Conservation (phyloP, 2,329 filamentous ascomycete genomes). For the Grosmannia serpens region DNA sequence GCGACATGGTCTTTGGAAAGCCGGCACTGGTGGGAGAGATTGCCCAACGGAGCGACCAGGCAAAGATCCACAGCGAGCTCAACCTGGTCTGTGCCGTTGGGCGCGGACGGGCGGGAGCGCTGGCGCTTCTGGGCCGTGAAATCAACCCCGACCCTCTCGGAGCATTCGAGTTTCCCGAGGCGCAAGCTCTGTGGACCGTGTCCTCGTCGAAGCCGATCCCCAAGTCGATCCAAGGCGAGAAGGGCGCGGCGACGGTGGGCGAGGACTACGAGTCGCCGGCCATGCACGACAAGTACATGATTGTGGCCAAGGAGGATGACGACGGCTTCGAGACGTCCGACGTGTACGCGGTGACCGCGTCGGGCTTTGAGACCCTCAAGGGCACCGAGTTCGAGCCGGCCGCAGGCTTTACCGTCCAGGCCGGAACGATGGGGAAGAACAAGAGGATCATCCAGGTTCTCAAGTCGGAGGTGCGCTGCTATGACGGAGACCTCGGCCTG, state of each 20-base stretch:
- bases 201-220: constrained; percentile 55
- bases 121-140: constrained; percentile 68
- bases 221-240: constrained; percentile 42
- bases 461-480: constrained; percentile 76
- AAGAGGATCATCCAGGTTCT: constrained; percentile 80
- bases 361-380: constrained; percentile 61
- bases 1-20: constrained; percentile 59
- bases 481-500: constrained; percentile 79
- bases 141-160: constrained; percentile 64
- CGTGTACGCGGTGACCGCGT: constrained; percentile 63
- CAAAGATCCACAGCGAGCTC: constrained; percentile 42
- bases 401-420: constrained; percentile 75
- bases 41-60: constrained; percentile 26
- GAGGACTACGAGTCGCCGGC: constrained; percentile 47
- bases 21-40: constrained; percentile 30
- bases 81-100: constrained; percentile 53
- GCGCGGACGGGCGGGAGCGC: constrained; percentile 50
- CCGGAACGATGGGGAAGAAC: constrained; percentile 70
- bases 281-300: constrained; percentile 68
- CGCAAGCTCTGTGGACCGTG: constrained; percentile 72
- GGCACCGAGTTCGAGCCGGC: constrained; percentile 88
- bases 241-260: constrained; percentile 35
- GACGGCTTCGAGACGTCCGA: constrained; percentile 66
- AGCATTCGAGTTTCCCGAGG: constrained; percentile 60
- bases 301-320: constrained; percentile 61